Conservation (phyloP, 768 basidiomycete species). For the Exsudoporus frostii region DNA sequence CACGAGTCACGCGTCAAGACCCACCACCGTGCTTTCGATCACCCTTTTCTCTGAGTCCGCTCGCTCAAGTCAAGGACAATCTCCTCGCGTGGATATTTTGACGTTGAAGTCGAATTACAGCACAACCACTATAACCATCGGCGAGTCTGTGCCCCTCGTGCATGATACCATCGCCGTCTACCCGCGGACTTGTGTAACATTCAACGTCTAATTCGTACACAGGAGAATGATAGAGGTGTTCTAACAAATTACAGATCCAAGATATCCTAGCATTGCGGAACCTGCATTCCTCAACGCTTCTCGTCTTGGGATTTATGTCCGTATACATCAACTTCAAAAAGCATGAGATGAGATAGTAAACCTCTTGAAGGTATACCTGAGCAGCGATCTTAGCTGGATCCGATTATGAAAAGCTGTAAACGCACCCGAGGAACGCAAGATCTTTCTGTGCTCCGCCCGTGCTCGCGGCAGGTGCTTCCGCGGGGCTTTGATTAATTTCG, state of each 20-base stretch:
- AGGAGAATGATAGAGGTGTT: background rate
- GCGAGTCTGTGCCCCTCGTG: background rate
- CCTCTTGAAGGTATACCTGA: conserved; percentile 77
- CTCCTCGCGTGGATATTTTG: too few relatives aligned
- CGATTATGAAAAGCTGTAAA: conserved; percentile 1
- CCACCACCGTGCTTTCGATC: too few relatives aligned
- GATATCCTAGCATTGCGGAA: background rate
- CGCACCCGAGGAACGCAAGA: conserved; percentile 65
- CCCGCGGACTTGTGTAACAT: background rate
- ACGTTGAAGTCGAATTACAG: too few relatives aligned
- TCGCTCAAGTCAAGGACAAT: too few relatives aligned
- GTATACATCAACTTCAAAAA: conserved; percentile 33
- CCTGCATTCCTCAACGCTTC: background rate
- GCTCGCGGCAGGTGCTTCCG: conserved; percentile 40
- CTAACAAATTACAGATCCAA: conserved; percentile 4
- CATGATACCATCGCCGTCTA: background rate
- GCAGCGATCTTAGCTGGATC: background rate
- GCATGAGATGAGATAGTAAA: conserved; percentile 63
- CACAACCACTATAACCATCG: too few relatives aligned
- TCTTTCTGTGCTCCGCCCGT: conserved; percentile 48
- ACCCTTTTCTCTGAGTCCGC: too few relatives aligned
- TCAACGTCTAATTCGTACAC: background rate
- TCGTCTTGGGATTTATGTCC: background rate
- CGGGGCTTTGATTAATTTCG: conserved; percentile 76
- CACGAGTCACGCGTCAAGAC: too few relatives aligned